Conservation (phyloP, 2,329 filamentous ascomycete species). For the Cucurbitaria berberidis region DNA sequence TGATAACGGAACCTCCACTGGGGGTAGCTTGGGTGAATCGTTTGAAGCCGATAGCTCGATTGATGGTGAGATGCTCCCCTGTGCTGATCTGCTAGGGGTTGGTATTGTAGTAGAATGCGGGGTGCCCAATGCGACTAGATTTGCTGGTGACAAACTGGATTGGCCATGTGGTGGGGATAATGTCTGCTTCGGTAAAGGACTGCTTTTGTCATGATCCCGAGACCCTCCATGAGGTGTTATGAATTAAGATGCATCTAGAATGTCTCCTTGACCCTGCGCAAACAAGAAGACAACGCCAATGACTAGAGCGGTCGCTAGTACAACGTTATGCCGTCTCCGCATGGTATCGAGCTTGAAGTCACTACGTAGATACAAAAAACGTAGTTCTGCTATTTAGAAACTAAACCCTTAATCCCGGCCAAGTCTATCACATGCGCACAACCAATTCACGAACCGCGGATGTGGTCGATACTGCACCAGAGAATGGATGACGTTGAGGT, state of each 20-base stretch:
- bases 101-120: background rate
- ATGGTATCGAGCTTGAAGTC: background rate
- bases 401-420: background rate
- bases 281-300: slow-evolving; percentile 9
- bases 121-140: background rate
- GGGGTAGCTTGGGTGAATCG: background rate
- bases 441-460: background rate
- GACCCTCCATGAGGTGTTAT: background rate
- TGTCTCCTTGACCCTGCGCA: slow-evolving; percentile 1
- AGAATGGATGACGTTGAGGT: background rate
- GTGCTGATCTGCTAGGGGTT: background rate
- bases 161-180: background rate
- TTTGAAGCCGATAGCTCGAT: background rate
- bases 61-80: background rate
- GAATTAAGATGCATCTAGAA: background rate
- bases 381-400: background rate
- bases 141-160: background rate
- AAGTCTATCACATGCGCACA: background rate
- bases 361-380: background rate
- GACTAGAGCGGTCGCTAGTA: slow-evolving; percentile 8
- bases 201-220: background rate
- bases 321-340: slow-evolving; percentile 9
- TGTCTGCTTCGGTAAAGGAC: background rate
- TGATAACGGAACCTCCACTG: background rate
- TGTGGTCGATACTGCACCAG: background rate